These are phyloP conservation scores for Suillus clintonianus DNA, from an alignment of 768 basidiomycete species.

Conservation along the genomic window DNA sequence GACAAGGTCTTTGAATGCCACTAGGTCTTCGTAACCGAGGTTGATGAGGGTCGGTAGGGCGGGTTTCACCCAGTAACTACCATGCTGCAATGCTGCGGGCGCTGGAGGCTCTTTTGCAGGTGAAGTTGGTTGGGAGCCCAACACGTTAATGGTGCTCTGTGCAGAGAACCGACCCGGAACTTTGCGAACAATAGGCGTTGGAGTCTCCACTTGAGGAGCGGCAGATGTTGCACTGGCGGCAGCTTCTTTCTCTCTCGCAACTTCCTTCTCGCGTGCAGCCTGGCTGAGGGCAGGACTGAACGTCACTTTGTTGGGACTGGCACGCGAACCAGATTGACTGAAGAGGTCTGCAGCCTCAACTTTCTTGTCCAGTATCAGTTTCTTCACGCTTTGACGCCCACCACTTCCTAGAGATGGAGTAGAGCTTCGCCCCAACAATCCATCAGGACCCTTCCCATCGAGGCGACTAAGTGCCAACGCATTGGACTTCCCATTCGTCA, in stretches of 20 bases:
- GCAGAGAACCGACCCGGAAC: slow-evolving; percentile 44
- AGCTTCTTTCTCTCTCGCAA: slow-evolving; percentile 40
- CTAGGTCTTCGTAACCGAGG: slow-evolving; percentile 71
- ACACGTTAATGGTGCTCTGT: slow-evolving; percentile 30
- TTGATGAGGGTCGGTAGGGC: slow-evolving; percentile 71
- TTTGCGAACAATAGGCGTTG: slow-evolving; percentile 37
- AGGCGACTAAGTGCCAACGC: slow-evolving; percentile 54
- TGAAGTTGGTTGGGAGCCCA: slow-evolving; percentile 26
- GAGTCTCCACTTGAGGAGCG: slow-evolving; percentile 34
- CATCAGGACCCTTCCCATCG: slow-evolving; percentile 42
- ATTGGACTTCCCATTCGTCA: slow-evolving; percentile 57
- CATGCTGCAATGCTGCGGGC: slow-evolving; percentile 61
- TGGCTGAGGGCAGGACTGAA: slow-evolving; percentile 78
- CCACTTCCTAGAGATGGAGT: slow-evolving; percentile 72
- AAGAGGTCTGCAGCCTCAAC: slow-evolving; percentile 75
- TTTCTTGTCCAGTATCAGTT: slow-evolving; percentile 86
- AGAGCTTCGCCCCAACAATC: slow-evolving; percentile 54
- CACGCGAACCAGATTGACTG: slow-evolving; percentile 42
- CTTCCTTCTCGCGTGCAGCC: slow-evolving; percentile 75
- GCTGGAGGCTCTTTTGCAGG: slow-evolving; percentile 27
- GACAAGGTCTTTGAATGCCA: slow-evolving; percentile 70
- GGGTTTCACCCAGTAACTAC: slow-evolving; percentile 92
- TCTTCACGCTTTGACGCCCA: slow-evolving; percentile 84
- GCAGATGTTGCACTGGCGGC: slow-evolving; percentile 17
- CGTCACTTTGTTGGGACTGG: slow-evolving; percentile 49